Base-by-base conservation (phyloP, 2,329 filamentous ascomycete genomes). In the Aspergillus quadrilineatus region DNA sequence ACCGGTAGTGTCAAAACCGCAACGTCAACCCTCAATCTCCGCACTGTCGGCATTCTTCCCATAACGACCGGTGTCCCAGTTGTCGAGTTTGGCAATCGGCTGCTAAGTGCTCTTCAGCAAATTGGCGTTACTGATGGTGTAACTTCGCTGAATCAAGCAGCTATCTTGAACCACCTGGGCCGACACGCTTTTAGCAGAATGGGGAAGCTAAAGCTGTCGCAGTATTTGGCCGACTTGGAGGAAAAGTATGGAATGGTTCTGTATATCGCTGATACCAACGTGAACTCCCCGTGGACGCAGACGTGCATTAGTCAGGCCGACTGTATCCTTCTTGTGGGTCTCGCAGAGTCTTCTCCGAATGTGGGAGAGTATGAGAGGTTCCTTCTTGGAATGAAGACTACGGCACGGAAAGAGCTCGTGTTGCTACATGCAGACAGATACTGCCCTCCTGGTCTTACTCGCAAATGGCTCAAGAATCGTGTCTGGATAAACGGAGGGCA, bases 401-500 rank as follows among this genome's bases (percentile, higher is more conserved):
- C 94, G 0, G 93, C 94, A 0, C 84, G 93, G 50, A 99, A 97
- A 72, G 90, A 95, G 60, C 80, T 99, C 2, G 92, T 99, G 1
- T 77, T 99, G 26, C 77, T 99, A 2, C 95, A 99, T 70, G 80
- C 89, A 0, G 94, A 99, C 66, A 84, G 92, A 49, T 97, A 92
- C 72, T 96, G 90, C 43, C 82, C 84, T 0, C 87, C 92, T 4
- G 94, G 94, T 0, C 73, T 96, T 36, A 97, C 94, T 0, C 82
- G 94, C 50, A 85, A 89, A 32, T 99, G 94, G 94, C 77, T 99
- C 12, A 86, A 88, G 60, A 97, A 96, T 67, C 88, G 94, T 1
- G 87, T 96, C 60, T 99, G 94, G 94, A 94, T 99, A 73, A 99
- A 97, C 63, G 94, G 94, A 14, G 93, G 93, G 4, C 95, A 99